A percentile compares a stretch with the other conserved stretches of the same genome.
These are phyloP conservation scores for Puccinia brachypodii DNA, from an alignment of 1,284 basidiomycete species.

Conservation along the genomic window DNA sequence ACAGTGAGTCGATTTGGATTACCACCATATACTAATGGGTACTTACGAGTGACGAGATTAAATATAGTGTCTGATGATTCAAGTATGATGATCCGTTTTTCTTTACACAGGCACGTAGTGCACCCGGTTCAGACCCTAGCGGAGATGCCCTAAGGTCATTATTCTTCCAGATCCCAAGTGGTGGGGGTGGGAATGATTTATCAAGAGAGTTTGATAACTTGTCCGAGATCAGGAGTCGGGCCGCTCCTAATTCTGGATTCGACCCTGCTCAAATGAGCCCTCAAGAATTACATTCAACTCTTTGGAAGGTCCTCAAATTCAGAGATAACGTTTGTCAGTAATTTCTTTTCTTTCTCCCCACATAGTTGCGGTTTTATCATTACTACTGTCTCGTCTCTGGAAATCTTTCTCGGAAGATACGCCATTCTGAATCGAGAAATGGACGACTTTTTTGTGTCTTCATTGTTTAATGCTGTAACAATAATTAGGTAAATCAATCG, in stretches of 20 bases:
- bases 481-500: slow-evolving; percentile 69
- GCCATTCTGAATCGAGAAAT: neutral
- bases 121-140: slow-evolving; percentile 47
- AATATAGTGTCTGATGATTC: neutral
- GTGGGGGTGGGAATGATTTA: slow-evolving; percentile 57
- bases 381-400: neutral
- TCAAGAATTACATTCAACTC: slow-evolving; percentile 76
- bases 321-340: slow-evolving; percentile 66
- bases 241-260: slow-evolving; percentile 53
- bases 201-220: slow-evolving; percentile 72
- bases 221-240: slow-evolving; percentile 68
- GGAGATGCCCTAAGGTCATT: slow-evolving; percentile 53
- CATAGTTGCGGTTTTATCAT: neutral
- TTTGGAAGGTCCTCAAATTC: slow-evolving; percentile 85
- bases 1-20: slow-evolving; percentile 57
- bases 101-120: slow-evolving; percentile 49
- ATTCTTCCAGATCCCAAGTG: slow-evolving; percentile 60
- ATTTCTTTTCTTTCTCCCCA: neutral
- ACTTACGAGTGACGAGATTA: neutral
- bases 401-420: neutral
- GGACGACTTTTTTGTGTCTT: neutral
- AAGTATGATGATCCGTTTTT: neutral
- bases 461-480: neutral
- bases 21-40: slow-evolving; percentile 53
- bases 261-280: slow-evolving; percentile 76